Evolutionary conservation across 148 eudicot species (phyloP), one percentile per base, ranked within the genome.

Genomic region (Dysphania ambrosioides): DNA sequence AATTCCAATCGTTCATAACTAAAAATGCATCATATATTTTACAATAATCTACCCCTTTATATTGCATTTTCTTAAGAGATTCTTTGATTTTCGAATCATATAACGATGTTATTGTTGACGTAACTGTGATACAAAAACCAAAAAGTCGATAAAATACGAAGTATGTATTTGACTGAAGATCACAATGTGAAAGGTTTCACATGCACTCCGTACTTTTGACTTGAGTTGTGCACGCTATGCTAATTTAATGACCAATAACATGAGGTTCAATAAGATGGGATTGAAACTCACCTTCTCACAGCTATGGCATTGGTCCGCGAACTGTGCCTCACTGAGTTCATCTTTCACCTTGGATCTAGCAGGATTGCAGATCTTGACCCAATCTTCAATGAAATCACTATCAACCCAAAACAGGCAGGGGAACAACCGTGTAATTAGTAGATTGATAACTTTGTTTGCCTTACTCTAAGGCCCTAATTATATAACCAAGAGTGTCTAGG

Each of bases 371-470:
- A 91, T 88, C 74, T 91, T 86, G 15, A 94, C 98, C 98, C 98
- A 94, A n/a, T 87, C 85, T 77, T 94, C 98, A 2, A 94, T 94
- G 72, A 94, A 88, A 4, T 86, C 84, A 40, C 92, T 88, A 86
- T 8, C 27, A n/a, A n/a, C 11, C 12, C 34, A 70, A 5, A 55
- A 44, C 60, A 76, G 51, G 61, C 74, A 63, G 30, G 59, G 64
- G 30, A 69, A 35, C 73, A 83, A 56, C 15, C 70, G 47, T 36
- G 47, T n/a, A n/a, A n/a, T n/a, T 62, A 77, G 18, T 56, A 19
- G 40, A 65, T 65, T 18, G 0, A 30, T 38, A 24, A 59, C 38
- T 47, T n/a, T n/a, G n/a, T n/a, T n/a, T n/a, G n/a, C n/a, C n/a
- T n/a, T n/a, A n/a, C n/a, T n/a, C n/a, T n/a, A n/a, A n/a, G n/a